Percentiles rank a stretch among this genome's conserved stretches.
Conservation (phyloP, 1,284 basidiomycete genomes). For the Ceratobasidium sp. region DNA sequence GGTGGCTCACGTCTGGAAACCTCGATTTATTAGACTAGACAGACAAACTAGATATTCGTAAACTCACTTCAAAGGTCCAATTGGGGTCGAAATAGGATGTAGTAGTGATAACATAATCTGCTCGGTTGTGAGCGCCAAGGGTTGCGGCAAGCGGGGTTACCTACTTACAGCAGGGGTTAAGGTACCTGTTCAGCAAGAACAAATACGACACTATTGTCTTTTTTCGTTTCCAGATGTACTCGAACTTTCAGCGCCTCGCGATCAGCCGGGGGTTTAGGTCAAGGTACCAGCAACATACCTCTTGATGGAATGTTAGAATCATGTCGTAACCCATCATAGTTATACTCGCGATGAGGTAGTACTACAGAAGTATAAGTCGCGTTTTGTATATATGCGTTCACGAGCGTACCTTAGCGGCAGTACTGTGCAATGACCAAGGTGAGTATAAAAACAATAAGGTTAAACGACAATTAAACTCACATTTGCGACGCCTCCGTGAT, state of each 20-base stretch:
- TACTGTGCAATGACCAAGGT: background rate
- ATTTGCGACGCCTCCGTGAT: slow-evolving; percentile 35
- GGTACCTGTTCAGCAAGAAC: slow-evolving; percentile 37
- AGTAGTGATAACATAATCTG: slow-evolving; percentile 39
- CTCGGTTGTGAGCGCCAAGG: background rate
- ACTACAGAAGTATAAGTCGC: slow-evolving; percentile 16
- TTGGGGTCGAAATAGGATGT: slow-evolving; percentile 39
- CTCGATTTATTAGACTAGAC: background rate
- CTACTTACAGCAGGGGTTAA: slow-evolving; percentile 36
- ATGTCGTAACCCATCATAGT: slow-evolving; percentile 44
- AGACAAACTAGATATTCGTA: background rate
- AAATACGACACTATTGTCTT: slow-evolving; percentile 40
- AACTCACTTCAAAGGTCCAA: slow-evolving; percentile 34
- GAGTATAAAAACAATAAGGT: background rate
- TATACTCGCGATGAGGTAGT: slow-evolving; percentile 35
- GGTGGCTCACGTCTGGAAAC: slow-evolving; percentile 15
- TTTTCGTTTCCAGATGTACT: slow-evolving; percentile 41
- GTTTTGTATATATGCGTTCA: background rate
- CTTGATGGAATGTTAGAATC: slow-evolving; percentile 36
- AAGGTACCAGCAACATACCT: background rate
- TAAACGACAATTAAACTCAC: background rate
- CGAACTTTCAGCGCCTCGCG: background rate
- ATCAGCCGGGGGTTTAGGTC: background rate
- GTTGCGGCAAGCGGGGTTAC: background rate
- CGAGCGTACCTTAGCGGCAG: slow-evolving; percentile 23